Evolutionary conservation across 2,329 filamentous ascomycete genomes (phyloP), one percentile per base, ranked within the genome.

Genomic region (Thermothelomyces thermophilus): DNA sequence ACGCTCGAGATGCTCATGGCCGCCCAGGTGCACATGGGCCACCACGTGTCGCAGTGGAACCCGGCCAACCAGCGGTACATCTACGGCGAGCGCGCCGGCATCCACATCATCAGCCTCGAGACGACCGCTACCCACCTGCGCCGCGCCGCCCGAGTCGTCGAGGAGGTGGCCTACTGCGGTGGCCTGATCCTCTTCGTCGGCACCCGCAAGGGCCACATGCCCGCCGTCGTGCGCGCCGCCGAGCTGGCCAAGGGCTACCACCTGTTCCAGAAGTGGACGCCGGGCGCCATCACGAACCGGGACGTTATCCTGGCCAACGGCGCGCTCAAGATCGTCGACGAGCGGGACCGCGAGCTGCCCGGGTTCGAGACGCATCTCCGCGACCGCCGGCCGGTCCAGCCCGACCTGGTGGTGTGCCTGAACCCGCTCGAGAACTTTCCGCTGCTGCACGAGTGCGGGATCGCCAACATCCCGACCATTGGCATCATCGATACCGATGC

Each of bases 401-500:
- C 93, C 0, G 93, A 98, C 66, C 71, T 98, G 52, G 91, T 98
- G 1, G 83, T 98, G 11, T 93, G 88, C 64, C 65, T 98, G 61
- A 98, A 97, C 66, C 91, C 91, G 10, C 64, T 91, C 50, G 93
- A 98, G 74, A 97, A 98, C 68, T 88, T 87, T 63, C 82, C 90
- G 6, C 66, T 96, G 66, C 73, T 98, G 63, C 89, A 93, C 68
- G 93, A 98, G 73, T 97, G 93, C 66, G 87, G 86, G 0, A 66
- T 90, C 51, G 85, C 88, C 65, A 87, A 85, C 63, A 87, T 98
- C 50, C 93, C 93, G 1, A 97, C 93, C 0, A 93, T 98, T 62
- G 93, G 91, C 41, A 77, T 98, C 51, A 86, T 97, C 58, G 93
- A 98, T 68, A 97, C 93, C 1, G 87, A 98, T 67, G 84, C 83